phyloP scores from a whole-genome alignment of 1,139 yeast species.

The Yarrowia galli region DNA sequence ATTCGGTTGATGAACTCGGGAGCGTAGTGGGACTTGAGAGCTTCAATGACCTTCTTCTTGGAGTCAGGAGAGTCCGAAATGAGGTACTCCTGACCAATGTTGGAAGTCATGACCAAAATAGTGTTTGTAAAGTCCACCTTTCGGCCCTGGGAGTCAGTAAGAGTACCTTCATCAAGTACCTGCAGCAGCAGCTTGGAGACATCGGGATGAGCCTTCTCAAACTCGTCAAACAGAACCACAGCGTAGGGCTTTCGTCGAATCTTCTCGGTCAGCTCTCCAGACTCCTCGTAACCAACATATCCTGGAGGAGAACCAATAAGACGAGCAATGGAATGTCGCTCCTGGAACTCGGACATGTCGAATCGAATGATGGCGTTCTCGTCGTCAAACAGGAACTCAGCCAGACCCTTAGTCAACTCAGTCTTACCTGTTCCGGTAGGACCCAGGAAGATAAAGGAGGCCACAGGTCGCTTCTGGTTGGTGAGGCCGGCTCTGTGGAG shows the following conservation, averaged over 20 bases:
- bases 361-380: constrained; percentile 85
- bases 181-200: constrained; percentile 86
- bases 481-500: constrained; percentile 96
- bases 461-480: constrained; percentile 91
- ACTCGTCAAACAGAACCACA: constrained; percentile 91
- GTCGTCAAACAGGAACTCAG: constrained; percentile 89
- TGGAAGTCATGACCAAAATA: constrained; percentile 95
- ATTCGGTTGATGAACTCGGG: constrained; percentile 95
- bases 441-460: constrained; percentile 93
- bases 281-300: constrained; percentile 92
- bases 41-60: constrained; percentile 65
- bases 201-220: constrained; percentile 96
- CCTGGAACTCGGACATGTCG: constrained; percentile 98
- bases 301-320: constrained; percentile 98
- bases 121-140: constrained; percentile 94
- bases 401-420: constrained; percentile 88
- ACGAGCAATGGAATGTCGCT: constrained; percentile 86
- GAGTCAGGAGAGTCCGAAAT: constrained; percentile 65
- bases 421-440: constrained; percentile 99
- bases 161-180: constrained; percentile 91
- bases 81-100: constrained; percentile 90
- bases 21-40: constrained; percentile 76
- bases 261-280: constrained; percentile 95
- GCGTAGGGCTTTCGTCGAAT: constrained; percentile 94
- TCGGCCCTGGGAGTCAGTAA: constrained; percentile 94